Evolutionary conservation across 257 asterid species (phyloP).

Genomic region (Solanum medicagineum): DNA sequence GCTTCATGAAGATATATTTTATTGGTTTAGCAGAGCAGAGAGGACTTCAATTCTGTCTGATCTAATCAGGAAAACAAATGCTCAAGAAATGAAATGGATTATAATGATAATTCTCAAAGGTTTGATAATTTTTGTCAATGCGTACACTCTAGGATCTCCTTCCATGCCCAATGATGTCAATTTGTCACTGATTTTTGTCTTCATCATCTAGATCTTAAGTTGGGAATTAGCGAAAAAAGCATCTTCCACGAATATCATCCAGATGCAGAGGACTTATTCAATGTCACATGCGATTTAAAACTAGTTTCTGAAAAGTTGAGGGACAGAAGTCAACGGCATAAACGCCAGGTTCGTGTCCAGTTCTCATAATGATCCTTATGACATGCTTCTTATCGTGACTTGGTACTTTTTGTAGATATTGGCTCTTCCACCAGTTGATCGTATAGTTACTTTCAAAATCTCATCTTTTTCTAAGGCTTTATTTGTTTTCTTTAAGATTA

Average conservation of each 20-base stretch:
- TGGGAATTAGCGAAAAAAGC: slow-evolving; percentile 92
- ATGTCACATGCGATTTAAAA: slow-evolving; percentile 91
- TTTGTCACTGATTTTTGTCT: neutral
- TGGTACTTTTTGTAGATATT: neutral
- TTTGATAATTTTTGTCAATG: slow-evolving; percentile 2
- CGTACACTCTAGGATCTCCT: neutral
- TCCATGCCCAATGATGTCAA: neutral
- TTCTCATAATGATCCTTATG: neutral
- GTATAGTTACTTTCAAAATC: neutral
- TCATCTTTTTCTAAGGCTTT: neutral
- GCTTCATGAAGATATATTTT: slow-evolving; percentile 10
- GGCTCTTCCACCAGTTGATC: neutral
- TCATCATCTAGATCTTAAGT: slow-evolving; percentile 58
- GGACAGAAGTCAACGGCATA: slow-evolving; percentile 83
- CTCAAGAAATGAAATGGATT: slow-evolving; percentile 98
- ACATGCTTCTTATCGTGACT: neutral
- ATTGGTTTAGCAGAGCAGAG: slow-evolving; percentile 44
- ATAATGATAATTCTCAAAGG: slow-evolving; percentile 96
- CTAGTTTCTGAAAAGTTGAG: slow-evolving; percentile 73
- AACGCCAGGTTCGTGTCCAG: slow-evolving; percentile 61
- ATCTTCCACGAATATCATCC: slow-evolving; percentile 97
- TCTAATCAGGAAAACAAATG: slow-evolving; percentile 77
- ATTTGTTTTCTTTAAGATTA: too few species aligned
- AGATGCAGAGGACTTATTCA: slow-evolving; percentile 97
- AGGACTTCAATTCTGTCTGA: slow-evolving; percentile 64